Evolutionary conservation across 352 stramenopile species (phyloP).

Genomic region (Blastocystis sp.): DNA sequence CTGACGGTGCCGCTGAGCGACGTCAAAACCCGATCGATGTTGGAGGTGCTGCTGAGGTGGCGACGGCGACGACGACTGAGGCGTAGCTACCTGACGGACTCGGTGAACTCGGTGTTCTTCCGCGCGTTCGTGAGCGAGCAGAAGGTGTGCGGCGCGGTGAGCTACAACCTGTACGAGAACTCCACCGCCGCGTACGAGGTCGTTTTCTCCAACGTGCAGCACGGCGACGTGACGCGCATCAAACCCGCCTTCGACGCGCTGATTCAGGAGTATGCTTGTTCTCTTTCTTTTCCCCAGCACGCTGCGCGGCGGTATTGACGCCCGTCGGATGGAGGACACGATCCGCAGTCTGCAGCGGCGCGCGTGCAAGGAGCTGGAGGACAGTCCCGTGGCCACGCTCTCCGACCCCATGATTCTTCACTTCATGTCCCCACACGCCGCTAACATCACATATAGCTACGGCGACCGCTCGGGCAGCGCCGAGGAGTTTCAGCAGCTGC

Average conservation of each 20-base stretch:
- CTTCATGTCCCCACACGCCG: background rate
- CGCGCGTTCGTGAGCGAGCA: constrained; percentile 13
- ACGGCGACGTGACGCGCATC: background rate
- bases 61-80: background rate
- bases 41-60: constrained; percentile 25
- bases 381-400: background rate
- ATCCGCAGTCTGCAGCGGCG: background rate
- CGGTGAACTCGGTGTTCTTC: constrained; percentile 14
- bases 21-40: background rate
- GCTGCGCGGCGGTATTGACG: background rate
- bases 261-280: background rate
- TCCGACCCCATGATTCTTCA: constrained; percentile 1
- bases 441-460: background rate
- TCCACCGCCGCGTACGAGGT: background rate
- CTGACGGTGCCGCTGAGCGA: constrained; percentile 10
- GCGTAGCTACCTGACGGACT: constrained; percentile 57
- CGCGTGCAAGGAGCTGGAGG: background rate
- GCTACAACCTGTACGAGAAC: constrained; percentile 44
- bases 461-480: background rate
- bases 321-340: background rate
- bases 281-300: background rate
- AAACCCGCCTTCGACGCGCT: background rate
- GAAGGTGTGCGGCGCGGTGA: constrained; percentile 21
- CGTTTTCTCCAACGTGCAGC: constrained; percentile 22
- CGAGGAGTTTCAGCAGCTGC: background rate